Conservation (phyloP, 2,329 filamentous ascomycete species). For the Xylaria sp. region DNA sequence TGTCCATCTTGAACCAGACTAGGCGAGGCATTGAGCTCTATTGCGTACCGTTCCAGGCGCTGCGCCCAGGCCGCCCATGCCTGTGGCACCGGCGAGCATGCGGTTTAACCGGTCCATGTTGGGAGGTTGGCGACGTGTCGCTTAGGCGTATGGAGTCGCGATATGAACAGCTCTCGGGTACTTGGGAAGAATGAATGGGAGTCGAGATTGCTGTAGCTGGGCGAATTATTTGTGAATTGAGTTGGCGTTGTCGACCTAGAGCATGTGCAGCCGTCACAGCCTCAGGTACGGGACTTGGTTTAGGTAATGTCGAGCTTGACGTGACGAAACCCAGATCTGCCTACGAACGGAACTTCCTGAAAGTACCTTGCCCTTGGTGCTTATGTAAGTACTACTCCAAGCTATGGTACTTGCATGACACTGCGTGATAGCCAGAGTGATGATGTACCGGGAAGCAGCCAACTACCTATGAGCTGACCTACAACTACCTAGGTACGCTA, state of each 20-base stretch:
- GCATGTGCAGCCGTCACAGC: neutral
- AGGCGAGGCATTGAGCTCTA: slow-evolving; percentile 8
- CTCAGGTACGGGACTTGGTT: neutral
- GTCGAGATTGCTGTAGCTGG: neutral
- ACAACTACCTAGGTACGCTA: neutral
- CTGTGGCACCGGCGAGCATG: slow-evolving; percentile 76
- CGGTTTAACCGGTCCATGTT: slow-evolving; percentile 90
- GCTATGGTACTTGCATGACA: too few relatives aligned
- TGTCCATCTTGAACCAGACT: neutral
- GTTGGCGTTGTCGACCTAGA: neutral
- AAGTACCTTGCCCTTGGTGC: neutral
- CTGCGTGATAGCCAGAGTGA: too few relatives aligned
- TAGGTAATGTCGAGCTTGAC: neutral
- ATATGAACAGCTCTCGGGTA: too few relatives aligned
- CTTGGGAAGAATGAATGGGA: neutral
- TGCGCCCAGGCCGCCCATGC: slow-evolving; percentile 68
- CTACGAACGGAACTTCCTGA: slow-evolving; percentile 5
- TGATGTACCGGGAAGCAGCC: too few relatives aligned
- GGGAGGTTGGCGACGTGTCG: slow-evolving; percentile 26
- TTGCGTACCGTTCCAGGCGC: slow-evolving; percentile 65
- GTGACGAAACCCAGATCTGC: slow-evolving; percentile 33
- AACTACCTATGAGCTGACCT: too few relatives aligned
- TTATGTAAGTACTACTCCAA: too few relatives aligned
- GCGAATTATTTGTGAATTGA: neutral
- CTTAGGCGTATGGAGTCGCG: neutral